Evolutionary conservation across 2,329 filamentous ascomycete species (phyloP).

Genomic region (Pleomassaria siparia): DNA sequence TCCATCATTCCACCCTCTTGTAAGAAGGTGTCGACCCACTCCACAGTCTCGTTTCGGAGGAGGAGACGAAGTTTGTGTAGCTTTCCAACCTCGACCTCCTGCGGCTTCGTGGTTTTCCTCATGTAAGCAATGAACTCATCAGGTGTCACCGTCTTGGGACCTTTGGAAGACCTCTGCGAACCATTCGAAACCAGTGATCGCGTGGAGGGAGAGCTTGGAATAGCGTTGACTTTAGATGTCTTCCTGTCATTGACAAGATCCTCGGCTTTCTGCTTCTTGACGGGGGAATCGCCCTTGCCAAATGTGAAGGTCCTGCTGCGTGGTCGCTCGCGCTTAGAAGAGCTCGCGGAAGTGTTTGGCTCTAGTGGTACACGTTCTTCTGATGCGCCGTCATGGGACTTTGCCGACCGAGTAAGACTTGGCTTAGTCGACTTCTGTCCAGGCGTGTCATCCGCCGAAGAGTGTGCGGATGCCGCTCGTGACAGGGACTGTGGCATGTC

Average conservation of each 20-base stretch:
- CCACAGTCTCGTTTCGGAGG: conserved; percentile 89
- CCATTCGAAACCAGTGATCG: conserved; percentile 57
- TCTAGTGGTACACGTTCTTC: conserved; percentile 19
- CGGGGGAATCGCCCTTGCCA: conserved; percentile 69
- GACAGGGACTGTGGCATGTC: conserved; percentile 52
- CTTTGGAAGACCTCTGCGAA: conserved; percentile 64
- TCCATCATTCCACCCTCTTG: conserved; percentile 88
- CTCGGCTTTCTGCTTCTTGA: conserved; percentile 74
- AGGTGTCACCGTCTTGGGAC: conserved; percentile 73
- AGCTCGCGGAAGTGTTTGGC: conserved; percentile 22
- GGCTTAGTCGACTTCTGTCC: conserved; percentile 44
- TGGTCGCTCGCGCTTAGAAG: conserved; percentile 52
- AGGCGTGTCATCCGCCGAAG: conserved; percentile 23
- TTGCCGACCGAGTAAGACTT: conserved; percentile 45
- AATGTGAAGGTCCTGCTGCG: conserved; percentile 80
- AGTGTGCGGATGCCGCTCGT: conserved; percentile 50
- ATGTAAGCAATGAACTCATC: conserved; percentile 86
- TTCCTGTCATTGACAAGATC: conserved; percentile 64
- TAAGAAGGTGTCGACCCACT: conserved; percentile 94
- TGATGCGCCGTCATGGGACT: conserved; percentile 33
- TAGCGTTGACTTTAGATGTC: conserved; percentile 71
- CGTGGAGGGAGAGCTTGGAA: conserved; percentile 64
- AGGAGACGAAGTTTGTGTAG: conserved; percentile 89
- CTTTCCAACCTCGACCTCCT: conserved; percentile 88
- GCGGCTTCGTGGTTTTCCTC: conserved; percentile 75